phyloP scores from a whole-genome alignment of 1,284 basidiomycete genomes.

The Ganoderma meredithae region DNA sequence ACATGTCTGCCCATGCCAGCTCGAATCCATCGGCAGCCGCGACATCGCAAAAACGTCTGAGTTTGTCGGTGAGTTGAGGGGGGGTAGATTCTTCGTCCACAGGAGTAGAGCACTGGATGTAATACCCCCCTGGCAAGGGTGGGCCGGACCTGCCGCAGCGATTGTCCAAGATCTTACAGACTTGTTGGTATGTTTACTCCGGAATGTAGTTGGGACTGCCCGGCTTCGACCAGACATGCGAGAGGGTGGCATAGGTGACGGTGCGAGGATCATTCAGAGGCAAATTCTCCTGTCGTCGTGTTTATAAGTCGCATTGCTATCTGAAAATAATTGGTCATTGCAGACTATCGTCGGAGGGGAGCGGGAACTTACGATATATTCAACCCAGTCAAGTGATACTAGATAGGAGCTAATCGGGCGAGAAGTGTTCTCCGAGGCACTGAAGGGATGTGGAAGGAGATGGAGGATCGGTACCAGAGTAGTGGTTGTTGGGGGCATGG shows the following conservation, averaged over 20 bases:
- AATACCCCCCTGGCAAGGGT: no score
- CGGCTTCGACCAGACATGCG: constrained; percentile 12
- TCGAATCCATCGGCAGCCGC: constrained; percentile 5
- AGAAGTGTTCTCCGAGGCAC: no score
- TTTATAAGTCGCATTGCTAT: constrained; percentile 10
- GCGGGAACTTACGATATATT: no score
- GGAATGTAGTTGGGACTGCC: not conserved
- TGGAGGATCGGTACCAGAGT: no score
- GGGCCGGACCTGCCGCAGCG: not conserved
- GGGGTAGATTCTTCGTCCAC: not conserved
- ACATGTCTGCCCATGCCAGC: constrained; percentile 3
- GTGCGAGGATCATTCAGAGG: constrained; percentile 4
- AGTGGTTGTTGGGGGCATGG: no score
- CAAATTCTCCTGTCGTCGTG: constrained; percentile 3
- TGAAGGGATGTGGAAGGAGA: no score
- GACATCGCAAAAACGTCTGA: not conserved
- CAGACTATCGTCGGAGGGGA: no score
- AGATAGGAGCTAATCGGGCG: no score
- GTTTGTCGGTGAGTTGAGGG: not conserved
- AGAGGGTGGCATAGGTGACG: constrained; percentile 11
- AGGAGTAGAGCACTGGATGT: not conserved
- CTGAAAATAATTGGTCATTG: not conserved
- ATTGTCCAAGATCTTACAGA: not conserved
- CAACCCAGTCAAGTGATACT: no score
- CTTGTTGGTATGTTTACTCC: constrained; percentile 12